phyloP scores from a whole-genome alignment of 2,329 filamentous ascomycete species.

The Penicillium sp. region DNA sequence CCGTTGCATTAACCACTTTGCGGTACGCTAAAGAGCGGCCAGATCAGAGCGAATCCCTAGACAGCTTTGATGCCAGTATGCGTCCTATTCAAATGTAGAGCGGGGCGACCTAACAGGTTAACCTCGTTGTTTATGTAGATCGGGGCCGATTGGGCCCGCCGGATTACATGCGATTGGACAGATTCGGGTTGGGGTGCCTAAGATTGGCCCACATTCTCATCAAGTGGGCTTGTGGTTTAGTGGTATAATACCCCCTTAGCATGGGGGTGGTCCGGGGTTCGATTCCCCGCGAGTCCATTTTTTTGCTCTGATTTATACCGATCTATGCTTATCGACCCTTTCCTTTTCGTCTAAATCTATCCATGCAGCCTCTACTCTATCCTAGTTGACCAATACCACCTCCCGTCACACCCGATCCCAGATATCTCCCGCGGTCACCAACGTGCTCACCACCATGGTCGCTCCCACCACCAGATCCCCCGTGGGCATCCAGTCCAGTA shows the following conservation, averaged over 20 bases:
- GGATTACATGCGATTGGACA: no score
- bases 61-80: slow-evolving; percentile 3
- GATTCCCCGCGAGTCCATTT: slow-evolving; percentile 50
- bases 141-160: no score
- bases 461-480: slow-evolving; percentile 54
- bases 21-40: slow-evolving; percentile 5
- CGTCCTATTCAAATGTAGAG: background rate
- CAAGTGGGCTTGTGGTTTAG: slow-evolving; percentile 44
- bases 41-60: slow-evolving; percentile 3
- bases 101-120: background rate
- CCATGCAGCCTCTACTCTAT: background rate
- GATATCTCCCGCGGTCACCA: slow-evolving; percentile 59
- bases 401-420: slow-evolving; percentile 47
- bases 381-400: background rate
- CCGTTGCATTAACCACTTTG: slow-evolving; percentile 6
- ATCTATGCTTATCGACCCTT: background rate
- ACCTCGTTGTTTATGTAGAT: background rate
- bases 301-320: slow-evolving; percentile 11
- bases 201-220: slow-evolving; percentile 1
- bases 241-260: slow-evolving; percentile 51
- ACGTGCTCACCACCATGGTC: slow-evolving; percentile 60
- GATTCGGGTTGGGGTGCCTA: background rate
- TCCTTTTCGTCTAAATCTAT: background rate
- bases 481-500: slow-evolving; percentile 60
- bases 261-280: slow-evolving; percentile 50